These are phyloP conservation scores for Collybia nuda DNA, from an alignment of 768 basidiomycete species.

Conservation along the genomic window DNA sequence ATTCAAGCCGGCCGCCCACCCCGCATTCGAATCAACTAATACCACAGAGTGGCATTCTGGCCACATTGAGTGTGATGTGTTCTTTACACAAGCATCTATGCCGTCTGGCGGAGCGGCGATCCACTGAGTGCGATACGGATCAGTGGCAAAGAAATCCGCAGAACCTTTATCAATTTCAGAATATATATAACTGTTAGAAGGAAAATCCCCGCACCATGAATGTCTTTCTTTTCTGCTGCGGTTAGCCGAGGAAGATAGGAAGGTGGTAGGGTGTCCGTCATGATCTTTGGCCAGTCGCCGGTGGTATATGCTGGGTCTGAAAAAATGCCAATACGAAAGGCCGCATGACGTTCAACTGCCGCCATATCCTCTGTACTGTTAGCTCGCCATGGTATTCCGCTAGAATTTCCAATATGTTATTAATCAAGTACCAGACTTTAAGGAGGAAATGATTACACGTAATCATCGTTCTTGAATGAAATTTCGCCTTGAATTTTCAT, in stretches of 20 bases:
- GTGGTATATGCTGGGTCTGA: slow-evolving; percentile 49
- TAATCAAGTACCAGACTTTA: neutral
- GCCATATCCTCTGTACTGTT: slow-evolving; percentile 42
- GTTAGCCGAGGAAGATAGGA: slow-evolving; percentile 49
- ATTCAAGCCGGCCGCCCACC: slow-evolving; percentile 47
- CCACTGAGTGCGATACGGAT: slow-evolving; percentile 42
- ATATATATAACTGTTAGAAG: no score
- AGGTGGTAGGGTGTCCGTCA: slow-evolving; percentile 47
- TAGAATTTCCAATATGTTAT: slow-evolving; percentile 8
- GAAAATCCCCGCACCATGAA: no score
- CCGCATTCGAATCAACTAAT: slow-evolving; percentile 40
- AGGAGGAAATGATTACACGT: slow-evolving; percentile 27
- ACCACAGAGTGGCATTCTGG: slow-evolving; percentile 43
- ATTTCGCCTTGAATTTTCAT: slow-evolving; percentile 51
- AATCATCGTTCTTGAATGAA: slow-evolving; percentile 54
- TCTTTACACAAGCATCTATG: slow-evolving; percentile 39
- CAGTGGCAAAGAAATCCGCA: slow-evolving; percentile 55
- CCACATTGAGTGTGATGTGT: slow-evolving; percentile 47
- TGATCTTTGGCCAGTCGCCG: slow-evolving; percentile 51
- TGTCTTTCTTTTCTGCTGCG: no score
- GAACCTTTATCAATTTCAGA: slow-evolving; percentile 26
- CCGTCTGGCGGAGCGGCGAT: slow-evolving; percentile 43
- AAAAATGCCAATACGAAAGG: slow-evolving; percentile 50
- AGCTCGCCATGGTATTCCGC: slow-evolving; percentile 45
- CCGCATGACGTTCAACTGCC: slow-evolving; percentile 48